phyloP scores from a whole-genome alignment of 176 grass and related monocot species.

The Oryza glumipatula region DNA sequence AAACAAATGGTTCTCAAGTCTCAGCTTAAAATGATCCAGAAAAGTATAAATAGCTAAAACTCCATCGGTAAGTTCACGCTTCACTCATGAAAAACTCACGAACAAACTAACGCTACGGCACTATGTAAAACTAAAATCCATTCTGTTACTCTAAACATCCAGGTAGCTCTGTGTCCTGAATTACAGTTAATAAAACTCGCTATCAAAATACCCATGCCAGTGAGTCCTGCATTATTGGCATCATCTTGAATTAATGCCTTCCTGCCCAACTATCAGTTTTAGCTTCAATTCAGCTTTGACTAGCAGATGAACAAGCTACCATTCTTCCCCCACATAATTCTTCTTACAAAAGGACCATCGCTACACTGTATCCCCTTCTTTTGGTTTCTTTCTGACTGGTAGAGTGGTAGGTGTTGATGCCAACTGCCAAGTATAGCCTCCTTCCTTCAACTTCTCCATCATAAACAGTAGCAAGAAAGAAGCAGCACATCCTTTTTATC shows the following conservation, averaged over 20 bases:
- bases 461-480: not conserved
- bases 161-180: too few species aligned
- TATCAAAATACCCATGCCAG: not conserved
- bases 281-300: not conserved
- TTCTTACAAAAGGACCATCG: not conserved
- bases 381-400: not conserved
- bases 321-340: not conserved
- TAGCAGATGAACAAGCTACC: constrained; percentile 17
- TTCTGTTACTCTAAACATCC: not conserved
- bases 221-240: not conserved
- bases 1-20: too few species aligned
- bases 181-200: not conserved
- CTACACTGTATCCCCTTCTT: not conserved
- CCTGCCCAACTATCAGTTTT: not conserved
- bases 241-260: not conserved
- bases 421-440: too few species aligned
- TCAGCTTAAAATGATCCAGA: too few species aligned
- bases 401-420: not conserved
- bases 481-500: not conserved
- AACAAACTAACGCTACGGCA: not conserved
- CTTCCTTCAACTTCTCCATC: not conserved
- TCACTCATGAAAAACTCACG: too few species aligned
- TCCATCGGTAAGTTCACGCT: too few species aligned
- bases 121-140: not conserved
- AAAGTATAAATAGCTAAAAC: too few species aligned